phyloP scores from a whole-genome alignment of 345 rosid species.

The Citrus reticulata region DNA sequence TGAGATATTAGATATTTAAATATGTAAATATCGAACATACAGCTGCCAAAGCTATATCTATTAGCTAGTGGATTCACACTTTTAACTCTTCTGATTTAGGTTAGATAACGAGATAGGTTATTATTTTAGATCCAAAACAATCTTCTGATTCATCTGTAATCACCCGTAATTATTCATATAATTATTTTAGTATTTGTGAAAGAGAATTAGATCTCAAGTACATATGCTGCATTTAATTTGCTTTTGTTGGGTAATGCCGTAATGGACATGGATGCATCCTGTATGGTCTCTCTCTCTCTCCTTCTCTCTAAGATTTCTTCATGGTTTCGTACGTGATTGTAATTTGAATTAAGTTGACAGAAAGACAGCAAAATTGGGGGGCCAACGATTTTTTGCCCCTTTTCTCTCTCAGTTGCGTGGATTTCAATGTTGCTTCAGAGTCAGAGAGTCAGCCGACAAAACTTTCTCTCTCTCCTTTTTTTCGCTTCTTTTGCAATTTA shows the following conservation, averaged over 20 bases:
- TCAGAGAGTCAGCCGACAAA: constrained; percentile 37
- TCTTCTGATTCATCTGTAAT: neutral
- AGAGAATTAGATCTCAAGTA: neutral
- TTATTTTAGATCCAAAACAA: neutral
- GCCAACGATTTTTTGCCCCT: neutral
- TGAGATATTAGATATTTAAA: neutral
- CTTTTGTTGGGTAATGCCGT: neutral
- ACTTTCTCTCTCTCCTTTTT: neutral
- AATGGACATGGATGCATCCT: neutral
- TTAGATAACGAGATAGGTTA: neutral
- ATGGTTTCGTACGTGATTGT: constrained; percentile 27
- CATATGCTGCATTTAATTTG: neutral
- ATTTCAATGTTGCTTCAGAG: constrained; percentile 47
- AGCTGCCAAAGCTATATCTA: neutral
- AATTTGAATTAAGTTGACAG: neutral
- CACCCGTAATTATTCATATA: neutral
- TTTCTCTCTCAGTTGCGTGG: constrained; percentile 25
- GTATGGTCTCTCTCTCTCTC: neutral
- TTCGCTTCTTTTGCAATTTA: neutral
- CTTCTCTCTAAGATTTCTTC: neutral
- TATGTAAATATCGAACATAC: neutral
- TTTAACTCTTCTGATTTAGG: neutral
- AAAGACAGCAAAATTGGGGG: neutral
- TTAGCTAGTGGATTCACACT: neutral
- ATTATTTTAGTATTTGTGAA: neutral